Conservation (phyloP, 2,329 filamentous ascomycete species). For the Colletotrichum higginsianum region DNA sequence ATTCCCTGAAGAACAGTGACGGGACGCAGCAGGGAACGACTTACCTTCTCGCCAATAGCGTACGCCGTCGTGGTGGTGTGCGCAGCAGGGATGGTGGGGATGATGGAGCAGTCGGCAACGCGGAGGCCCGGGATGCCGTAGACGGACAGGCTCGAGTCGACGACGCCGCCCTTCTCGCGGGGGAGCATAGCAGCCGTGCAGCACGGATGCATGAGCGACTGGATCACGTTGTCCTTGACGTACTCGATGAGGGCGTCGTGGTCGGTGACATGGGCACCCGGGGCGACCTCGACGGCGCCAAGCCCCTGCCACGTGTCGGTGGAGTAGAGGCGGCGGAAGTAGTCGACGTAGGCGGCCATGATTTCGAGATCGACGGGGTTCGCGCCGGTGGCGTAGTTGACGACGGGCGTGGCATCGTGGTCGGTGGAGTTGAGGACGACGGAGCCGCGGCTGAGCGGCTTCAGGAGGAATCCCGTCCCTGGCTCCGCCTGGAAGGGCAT, state of each 20-base stretch:
- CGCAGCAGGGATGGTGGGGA: constrained; percentile 42
- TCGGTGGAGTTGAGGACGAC: constrained; percentile 47
- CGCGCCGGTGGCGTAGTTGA: constrained; percentile 53
- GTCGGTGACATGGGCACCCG: constrained; percentile 47
- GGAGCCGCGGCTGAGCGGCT: constrained; percentile 54
- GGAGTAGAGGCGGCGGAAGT: constrained; percentile 48
- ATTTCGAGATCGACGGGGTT: constrained; percentile 56
- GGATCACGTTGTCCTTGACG: constrained; percentile 49
- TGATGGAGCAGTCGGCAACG: constrained; percentile 49
- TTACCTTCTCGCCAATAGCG: constrained; percentile 65
- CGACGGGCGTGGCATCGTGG: constrained; percentile 48
- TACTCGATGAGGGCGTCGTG: constrained; percentile 44
- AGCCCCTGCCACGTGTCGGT: constrained; percentile 49
- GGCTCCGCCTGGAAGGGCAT: constrained; percentile 48
- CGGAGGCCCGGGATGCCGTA: constrained; percentile 48
- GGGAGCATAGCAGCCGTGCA: constrained; percentile 63
- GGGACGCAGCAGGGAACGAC: background rate
- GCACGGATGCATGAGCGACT: constrained; percentile 58
- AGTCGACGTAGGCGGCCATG: constrained; percentile 51
- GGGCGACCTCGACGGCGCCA: constrained; percentile 29
- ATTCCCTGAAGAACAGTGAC: too few species aligned
- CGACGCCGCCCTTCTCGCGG: constrained; percentile 52
- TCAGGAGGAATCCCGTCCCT: constrained; percentile 47
- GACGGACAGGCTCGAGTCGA: constrained; percentile 39
- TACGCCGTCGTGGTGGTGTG: constrained; percentile 54